Evolutionary conservation across 2,329 filamentous ascomycete genomes (phyloP).

Genomic region (Escovopsis sp.): DNA sequence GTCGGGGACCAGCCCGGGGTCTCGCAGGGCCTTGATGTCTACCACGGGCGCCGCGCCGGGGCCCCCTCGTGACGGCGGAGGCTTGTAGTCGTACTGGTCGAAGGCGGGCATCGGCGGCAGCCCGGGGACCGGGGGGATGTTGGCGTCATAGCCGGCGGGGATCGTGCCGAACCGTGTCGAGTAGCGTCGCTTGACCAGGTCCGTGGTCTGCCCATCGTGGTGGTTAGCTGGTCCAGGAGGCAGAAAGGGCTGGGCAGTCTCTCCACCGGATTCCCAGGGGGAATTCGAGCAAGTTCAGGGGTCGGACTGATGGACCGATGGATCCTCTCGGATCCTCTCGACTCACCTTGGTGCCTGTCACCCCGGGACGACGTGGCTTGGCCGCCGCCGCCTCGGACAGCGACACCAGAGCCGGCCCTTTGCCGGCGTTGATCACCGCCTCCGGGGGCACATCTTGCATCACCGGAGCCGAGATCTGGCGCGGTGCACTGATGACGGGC

Average conservation of each 20-base stretch:
- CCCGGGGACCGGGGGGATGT: constrained; percentile 55
- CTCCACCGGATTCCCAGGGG: no score
- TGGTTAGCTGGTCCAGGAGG: not conserved
- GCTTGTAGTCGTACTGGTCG: constrained; percentile 40
- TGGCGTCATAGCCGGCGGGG: constrained; percentile 52
- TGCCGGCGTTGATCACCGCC: not conserved
- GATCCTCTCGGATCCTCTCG: not conserved
- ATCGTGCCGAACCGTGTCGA: constrained; percentile 79
- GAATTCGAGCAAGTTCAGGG: no score
- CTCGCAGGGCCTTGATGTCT: constrained; percentile 62
- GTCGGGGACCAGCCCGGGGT: constrained; percentile 65
- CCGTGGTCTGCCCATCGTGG: constrained; percentile 37
- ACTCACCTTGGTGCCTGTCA: constrained; percentile 39
- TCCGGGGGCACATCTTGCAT: constrained; percentile 28
- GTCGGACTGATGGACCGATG: no score
- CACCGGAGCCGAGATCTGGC: constrained; percentile 47
- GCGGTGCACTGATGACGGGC: constrained; percentile 46
- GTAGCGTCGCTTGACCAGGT: constrained; percentile 87
- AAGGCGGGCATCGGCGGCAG: constrained; percentile 36
- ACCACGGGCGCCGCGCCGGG: constrained; percentile 49
- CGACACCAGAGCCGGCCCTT: constrained; percentile 1
- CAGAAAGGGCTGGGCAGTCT: no score
- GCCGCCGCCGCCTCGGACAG: constrained; percentile 13
- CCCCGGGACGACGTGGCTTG: constrained; percentile 23
- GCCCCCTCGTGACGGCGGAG: constrained; percentile 36